phyloP scores from a whole-genome alignment of 495 filamentous ascomycete genomes.

The Penicillium macrosclerotiorum region DNA sequence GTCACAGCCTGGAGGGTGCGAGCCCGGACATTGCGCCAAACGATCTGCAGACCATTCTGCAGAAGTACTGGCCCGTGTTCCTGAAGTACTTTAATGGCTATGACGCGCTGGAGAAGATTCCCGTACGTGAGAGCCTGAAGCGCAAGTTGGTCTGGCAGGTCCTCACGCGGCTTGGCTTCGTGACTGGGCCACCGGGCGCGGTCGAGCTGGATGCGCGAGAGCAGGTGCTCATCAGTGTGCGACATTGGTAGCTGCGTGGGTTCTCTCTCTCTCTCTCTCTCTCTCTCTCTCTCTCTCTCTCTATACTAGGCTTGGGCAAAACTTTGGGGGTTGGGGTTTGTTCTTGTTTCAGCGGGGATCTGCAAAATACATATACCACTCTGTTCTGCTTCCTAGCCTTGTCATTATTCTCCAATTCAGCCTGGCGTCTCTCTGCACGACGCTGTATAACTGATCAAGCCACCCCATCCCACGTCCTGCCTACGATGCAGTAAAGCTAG shows the following conservation, averaged over 20 bases:
- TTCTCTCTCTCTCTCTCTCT: no score
- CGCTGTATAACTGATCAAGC: no score
- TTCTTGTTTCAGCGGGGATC: no score
- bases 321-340: no score
- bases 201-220: conserved; percentile 35
- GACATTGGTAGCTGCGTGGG: conserved; percentile 47
- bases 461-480: conserved; percentile 11
- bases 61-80: conserved; percentile 51
- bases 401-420: no score
- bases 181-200: conserved; percentile 29
- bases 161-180: conserved; percentile 38
- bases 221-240: conserved; percentile 41
- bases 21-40: conserved; percentile 25
- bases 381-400: no score
- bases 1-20: background rate
- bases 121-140: conserved; percentile 77
- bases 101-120: conserved; percentile 84
- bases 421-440: no score
- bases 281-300: background rate
- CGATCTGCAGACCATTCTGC: conserved; percentile 52
- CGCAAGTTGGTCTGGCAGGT: conserved; percentile 75
- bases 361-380: no score
- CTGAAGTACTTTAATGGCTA: conserved; percentile 85
- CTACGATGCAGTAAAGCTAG: no score
- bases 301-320: background rate